phyloP scores from a whole-genome alignment of 805 yeast genomes.

The Wickerhamiella sorbophila region DNA sequence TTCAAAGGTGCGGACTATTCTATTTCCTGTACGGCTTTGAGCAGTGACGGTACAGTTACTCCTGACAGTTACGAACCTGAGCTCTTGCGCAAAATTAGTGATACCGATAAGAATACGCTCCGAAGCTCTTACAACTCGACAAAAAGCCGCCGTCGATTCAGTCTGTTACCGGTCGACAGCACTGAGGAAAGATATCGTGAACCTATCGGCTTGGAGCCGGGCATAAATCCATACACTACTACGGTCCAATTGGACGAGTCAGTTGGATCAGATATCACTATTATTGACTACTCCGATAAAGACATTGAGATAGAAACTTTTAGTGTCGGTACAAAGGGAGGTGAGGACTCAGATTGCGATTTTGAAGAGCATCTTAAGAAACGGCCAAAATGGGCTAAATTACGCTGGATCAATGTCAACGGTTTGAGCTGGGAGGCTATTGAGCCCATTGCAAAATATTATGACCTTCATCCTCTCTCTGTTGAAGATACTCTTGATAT shows the following conservation, averaged over 20 bases:
- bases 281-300: conserved; percentile 35
- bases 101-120: neutral
- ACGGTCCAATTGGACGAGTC: conserved; percentile 34
- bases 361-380: conserved; percentile 19
- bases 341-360: conserved; percentile 7
- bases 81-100: too few species aligned
- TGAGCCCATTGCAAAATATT: conserved; percentile 31
- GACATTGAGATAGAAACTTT: conserved; percentile 33
- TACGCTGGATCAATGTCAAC: conserved; percentile 44
- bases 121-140: neutral
- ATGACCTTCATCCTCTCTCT: conserved; percentile 38
- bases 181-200: neutral
- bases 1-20: too few species aligned
- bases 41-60: too few species aligned
- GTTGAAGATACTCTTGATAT: conserved; percentile 50
- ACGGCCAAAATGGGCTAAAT: conserved; percentile 36
- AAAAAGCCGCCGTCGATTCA: conserved; percentile 7
- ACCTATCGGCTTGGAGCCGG: conserved; percentile 43
- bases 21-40: too few species aligned
- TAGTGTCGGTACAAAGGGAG: conserved; percentile 22
- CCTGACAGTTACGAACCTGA: too few species aligned
- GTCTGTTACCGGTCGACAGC: conserved; percentile 6
- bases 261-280: conserved; percentile 39
- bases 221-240: conserved; percentile 38
- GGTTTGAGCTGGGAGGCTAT: conserved; percentile 52